A percentile compares a stretch with the other conserved stretches of the same genome.
Conservation (phyloP, 2,329 filamentous ascomycete genomes). For the Colletotrichum spinosum region DNA sequence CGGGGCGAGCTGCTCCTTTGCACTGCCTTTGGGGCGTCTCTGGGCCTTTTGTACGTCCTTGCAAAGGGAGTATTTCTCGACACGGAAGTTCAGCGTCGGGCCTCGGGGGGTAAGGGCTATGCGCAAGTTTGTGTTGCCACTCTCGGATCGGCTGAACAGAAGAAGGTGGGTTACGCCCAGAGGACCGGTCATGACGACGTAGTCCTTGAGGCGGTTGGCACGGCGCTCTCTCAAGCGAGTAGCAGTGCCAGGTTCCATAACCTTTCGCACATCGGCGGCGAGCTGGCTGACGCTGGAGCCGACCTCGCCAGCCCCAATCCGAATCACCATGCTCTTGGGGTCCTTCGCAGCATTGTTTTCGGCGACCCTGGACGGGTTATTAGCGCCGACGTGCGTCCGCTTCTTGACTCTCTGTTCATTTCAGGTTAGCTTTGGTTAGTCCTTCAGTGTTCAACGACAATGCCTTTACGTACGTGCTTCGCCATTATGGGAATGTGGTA, state of each 20-base stretch:
- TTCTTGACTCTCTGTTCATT: slow-evolving; percentile 68
- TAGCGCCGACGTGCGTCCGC: slow-evolving; percentile 82
- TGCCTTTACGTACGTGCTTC: too few species aligned
- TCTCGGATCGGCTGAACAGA: slow-evolving; percentile 89
- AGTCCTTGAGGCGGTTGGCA: slow-evolving; percentile 90
- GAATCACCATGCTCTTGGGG: slow-evolving; percentile 98
- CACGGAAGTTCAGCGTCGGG: slow-evolving; percentile 92
- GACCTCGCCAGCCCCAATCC: slow-evolving; percentile 93
- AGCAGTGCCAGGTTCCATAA: slow-evolving; percentile 97
- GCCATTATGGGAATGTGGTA: too few species aligned
- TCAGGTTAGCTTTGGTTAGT: too few species aligned
- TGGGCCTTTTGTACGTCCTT: slow-evolving; percentile 89
- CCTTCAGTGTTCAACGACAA: too few species aligned
- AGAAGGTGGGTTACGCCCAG: slow-evolving; percentile 93
- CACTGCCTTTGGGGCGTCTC: slow-evolving; percentile 83
- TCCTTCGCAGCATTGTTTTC: slow-evolving; percentile 71
- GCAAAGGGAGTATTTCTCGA: slow-evolving; percentile 93
- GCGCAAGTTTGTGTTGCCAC: slow-evolving; percentile 92
- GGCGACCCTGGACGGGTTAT: slow-evolving; percentile 66
- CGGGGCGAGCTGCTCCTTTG: slow-evolving; percentile 86
- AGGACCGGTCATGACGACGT: slow-evolving; percentile 94
- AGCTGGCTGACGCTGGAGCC: slow-evolving; percentile 92
- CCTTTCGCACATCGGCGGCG: slow-evolving; percentile 87
- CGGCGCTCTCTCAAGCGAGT: slow-evolving; percentile 88
- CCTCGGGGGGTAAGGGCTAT: slow-evolving; percentile 89